Evolutionary conservation across 2,329 filamentous ascomycete genomes (phyloP).

Genomic region (Penicillium sp.): DNA sequence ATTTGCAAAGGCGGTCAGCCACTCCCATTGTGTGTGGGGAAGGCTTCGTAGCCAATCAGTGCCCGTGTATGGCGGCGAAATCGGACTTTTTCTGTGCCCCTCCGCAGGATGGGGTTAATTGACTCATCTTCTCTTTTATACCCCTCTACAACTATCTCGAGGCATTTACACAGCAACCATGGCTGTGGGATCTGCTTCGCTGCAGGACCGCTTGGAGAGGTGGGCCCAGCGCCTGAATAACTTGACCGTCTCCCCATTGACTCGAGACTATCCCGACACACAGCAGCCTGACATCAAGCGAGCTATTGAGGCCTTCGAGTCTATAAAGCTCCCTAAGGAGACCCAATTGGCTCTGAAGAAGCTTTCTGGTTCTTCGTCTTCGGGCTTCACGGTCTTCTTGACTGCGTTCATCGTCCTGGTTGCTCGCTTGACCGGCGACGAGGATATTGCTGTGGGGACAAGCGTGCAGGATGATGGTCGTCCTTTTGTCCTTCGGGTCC

Average conservation of each 20-base stretch:
- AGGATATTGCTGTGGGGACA: constrained; percentile 50
- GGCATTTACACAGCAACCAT: constrained; percentile 27
- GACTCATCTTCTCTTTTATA: constrained; percentile 25
- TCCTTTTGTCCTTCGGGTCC: constrained; percentile 46
- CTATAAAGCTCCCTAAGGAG: constrained; percentile 37
- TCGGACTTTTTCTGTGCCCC: constrained; percentile 32
- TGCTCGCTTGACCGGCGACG: constrained; percentile 48
- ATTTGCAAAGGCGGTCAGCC: constrained; percentile 14
- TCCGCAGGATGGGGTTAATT: constrained; percentile 16
- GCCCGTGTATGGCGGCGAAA: constrained; percentile 23
- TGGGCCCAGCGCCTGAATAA: constrained; percentile 44
- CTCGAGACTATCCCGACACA: constrained; percentile 44
- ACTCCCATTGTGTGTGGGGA: constrained; percentile 12
- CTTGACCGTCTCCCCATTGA: constrained; percentile 45
- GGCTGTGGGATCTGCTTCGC: constrained; percentile 32
- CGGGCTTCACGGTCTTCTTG: constrained; percentile 43
- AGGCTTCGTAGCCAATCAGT: constrained; percentile 13
- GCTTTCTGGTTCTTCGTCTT: constrained; percentile 33
- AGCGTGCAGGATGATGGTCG: constrained; percentile 44
- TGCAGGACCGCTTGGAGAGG: constrained; percentile 42
- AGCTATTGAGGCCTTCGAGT: constrained; percentile 45
- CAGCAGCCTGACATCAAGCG: constrained; percentile 38
- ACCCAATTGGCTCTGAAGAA: constrained; percentile 40
- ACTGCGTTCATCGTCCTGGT: constrained; percentile 46
- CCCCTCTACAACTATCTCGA: constrained; percentile 8